Evolutionary conservation across 1,284 basidiomycete genomes (phyloP).

Genomic region (Coniferiporia sulphurascens): DNA sequence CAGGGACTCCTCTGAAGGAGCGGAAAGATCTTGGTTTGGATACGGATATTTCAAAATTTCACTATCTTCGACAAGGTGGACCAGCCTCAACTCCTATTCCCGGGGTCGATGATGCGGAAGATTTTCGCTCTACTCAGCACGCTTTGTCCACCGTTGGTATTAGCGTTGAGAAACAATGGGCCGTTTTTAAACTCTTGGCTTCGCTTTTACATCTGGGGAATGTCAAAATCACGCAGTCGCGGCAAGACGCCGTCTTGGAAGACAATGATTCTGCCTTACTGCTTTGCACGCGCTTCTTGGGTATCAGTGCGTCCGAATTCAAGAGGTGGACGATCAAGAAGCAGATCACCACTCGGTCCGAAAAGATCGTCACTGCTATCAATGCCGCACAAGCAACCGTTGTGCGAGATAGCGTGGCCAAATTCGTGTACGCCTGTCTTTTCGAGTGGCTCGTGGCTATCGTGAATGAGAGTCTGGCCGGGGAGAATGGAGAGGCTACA

Average conservation of each 20-base stretch:
- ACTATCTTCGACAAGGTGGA: constrained; percentile 93
- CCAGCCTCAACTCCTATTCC: constrained; percentile 78
- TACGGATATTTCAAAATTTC: constrained; percentile 81
- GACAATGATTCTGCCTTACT: constrained; percentile 82
- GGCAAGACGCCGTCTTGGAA: constrained; percentile 82
- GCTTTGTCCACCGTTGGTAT: constrained; percentile 97
- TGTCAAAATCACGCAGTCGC: constrained; percentile 79
- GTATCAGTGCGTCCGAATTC: constrained; percentile 90
- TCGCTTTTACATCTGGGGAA: constrained; percentile 96
- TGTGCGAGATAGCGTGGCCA: constrained; percentile 94
- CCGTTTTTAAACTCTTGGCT: constrained; percentile 92
- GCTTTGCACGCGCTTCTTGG: constrained; percentile 84
- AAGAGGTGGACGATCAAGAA: constrained; percentile 99
- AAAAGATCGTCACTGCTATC: constrained; percentile 91
- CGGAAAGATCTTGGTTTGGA: constrained; percentile 92
- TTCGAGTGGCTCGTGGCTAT: constrained; percentile 99
- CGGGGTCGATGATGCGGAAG: constrained; percentile 94
- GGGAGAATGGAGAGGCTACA: constrained; percentile 83
- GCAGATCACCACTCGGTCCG: constrained; percentile 90
- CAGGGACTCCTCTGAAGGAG: constrained; percentile 93
- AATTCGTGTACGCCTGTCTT: constrained; percentile 97
- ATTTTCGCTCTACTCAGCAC: constrained; percentile 90
- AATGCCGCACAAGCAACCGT: constrained; percentile 90
- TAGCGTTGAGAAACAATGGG: constrained; percentile 96
- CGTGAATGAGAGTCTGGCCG: constrained; percentile 93